These are phyloP conservation scores for Phytophthora capsici DNA, from an alignment of 352 stramenopile genomes.

Conservation along the genomic window DNA sequence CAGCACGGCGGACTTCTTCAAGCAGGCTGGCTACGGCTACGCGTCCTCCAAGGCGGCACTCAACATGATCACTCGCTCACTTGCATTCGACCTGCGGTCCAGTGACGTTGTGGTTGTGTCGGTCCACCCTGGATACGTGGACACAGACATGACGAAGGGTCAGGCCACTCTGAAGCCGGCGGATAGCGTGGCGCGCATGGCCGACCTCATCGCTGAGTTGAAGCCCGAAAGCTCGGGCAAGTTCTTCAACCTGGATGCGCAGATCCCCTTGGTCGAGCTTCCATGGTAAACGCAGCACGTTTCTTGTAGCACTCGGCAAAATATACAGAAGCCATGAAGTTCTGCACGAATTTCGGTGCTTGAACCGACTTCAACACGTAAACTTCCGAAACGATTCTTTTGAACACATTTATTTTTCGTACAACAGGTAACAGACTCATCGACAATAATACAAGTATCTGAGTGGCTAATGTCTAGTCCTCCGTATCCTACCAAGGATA, in stretches of 20 bases:
- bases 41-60: slow-evolving; percentile 56
- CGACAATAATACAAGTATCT: neutral
- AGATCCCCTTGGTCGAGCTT: slow-evolving; percentile 21
- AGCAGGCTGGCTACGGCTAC: slow-evolving; percentile 57
- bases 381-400: neutral
- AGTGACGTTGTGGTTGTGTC: slow-evolving; percentile 44
- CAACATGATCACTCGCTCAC: slow-evolving; percentile 16
- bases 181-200: slow-evolving; percentile 41
- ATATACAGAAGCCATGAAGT: slow-evolving; percentile 21
- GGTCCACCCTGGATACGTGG: slow-evolving; percentile 57
- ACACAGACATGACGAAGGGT: slow-evolving; percentile 43
- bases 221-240: slow-evolving; percentile 38
- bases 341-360: slow-evolving; percentile 12
- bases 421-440: neutral
- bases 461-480: neutral
- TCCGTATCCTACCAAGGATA: neutral
- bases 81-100: slow-evolving; percentile 43
- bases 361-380: neutral
- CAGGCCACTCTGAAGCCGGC: slow-evolving; percentile 28
- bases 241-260: slow-evolving; percentile 38
- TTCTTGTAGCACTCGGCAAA: too few species aligned
- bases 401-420: neutral
- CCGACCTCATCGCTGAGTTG: slow-evolving; percentile 30
- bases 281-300: slow-evolving; percentile 39
- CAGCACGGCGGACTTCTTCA: slow-evolving; percentile 4